Percentiles rank a stretch among this genome's conserved stretches.
These are phyloP conservation scores for Mycena albidolilacea DNA, from an alignment of 768 basidiomycete genomes.

Conservation along the genomic window DNA sequence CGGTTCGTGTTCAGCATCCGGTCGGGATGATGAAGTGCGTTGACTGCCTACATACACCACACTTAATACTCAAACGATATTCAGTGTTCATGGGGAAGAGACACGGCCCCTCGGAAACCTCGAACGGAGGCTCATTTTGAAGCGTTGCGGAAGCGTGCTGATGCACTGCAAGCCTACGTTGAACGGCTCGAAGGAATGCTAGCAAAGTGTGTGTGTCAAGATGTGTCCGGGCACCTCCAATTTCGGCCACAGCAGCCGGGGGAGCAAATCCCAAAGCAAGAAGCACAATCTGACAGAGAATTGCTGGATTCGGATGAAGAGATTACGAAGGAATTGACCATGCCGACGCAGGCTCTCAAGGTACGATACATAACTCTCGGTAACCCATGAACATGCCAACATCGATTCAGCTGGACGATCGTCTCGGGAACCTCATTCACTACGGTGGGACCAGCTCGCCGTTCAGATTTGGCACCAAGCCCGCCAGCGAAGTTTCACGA, in stretches of 20 bases:
- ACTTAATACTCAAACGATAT: too few species aligned
- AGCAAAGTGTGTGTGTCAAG: constrained; percentile 33
- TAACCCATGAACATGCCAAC: background rate
- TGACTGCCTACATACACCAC: background rate
- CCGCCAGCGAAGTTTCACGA: background rate
- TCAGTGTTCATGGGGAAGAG: constrained; percentile 33
- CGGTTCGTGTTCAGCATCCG: constrained; percentile 22
- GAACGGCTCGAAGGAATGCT: constrained; percentile 26
- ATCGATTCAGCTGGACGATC: constrained; percentile 32
- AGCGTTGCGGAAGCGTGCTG: constrained; percentile 34
- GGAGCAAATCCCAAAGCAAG: background rate
- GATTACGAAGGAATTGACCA: constrained; percentile 30
- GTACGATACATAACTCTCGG: background rate
- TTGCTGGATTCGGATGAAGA: constrained; percentile 30
- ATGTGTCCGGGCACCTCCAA: constrained; percentile 21
- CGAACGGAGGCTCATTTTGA: constrained; percentile 39
- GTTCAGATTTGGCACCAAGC: constrained; percentile 8
- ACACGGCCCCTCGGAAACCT: constrained; percentile 17
- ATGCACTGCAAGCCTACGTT: constrained; percentile 28
- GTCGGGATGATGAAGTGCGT: constrained; percentile 10
- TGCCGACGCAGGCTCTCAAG: constrained; percentile 32
- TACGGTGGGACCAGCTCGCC: constrained; percentile 21
- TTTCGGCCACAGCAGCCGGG: constrained; percentile 9
- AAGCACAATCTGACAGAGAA: constrained; percentile 1
- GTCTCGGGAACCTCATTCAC: constrained; percentile 17